Evolutionary conservation across 257 asterid species (phyloP).

Genomic region (Nicotiana knightiana): DNA sequence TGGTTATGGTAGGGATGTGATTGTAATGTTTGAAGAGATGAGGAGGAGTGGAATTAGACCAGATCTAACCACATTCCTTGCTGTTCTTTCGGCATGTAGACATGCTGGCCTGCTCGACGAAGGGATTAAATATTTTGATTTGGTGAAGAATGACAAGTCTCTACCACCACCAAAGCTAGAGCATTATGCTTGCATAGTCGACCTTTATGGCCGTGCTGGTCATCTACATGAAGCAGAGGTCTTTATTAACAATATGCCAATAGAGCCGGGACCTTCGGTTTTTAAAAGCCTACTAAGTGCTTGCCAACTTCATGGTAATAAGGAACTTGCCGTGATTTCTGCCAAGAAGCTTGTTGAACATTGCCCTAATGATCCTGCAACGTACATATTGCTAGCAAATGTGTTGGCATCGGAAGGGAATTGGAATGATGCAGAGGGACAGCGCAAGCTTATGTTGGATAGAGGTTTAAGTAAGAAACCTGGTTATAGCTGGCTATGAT

Average conservation of each 20-base stretch:
- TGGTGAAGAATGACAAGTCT: slow-evolving; percentile 35
- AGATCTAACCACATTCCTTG: slow-evolving; percentile 46
- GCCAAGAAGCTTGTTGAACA: slow-evolving; percentile 49
- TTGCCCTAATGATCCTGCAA: slow-evolving; percentile 52
- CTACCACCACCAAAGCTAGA: slow-evolving; percentile 37
- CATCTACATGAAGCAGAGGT: slow-evolving; percentile 48
- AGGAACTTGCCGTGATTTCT: slow-evolving; percentile 37
- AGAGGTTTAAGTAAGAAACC: slow-evolving; percentile 46
- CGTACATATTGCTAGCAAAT: slow-evolving; percentile 46
- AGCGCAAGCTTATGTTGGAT: slow-evolving; percentile 38
- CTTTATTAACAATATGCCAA: slow-evolving; percentile 45
- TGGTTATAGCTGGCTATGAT: slow-evolving; percentile 52
- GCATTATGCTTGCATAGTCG: slow-evolving; percentile 62
- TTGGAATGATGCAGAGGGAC: slow-evolving; percentile 50
- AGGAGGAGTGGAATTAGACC: slow-evolving; percentile 33
- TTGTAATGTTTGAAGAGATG: slow-evolving; percentile 53
- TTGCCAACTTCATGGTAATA: slow-evolving; percentile 46
- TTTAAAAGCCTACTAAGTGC: slow-evolving; percentile 50
- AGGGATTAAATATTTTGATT: slow-evolving; percentile 46
- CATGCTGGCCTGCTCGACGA: slow-evolving; percentile 53
- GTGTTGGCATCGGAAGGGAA: slow-evolving; percentile 53
- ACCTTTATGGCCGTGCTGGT: slow-evolving; percentile 60
- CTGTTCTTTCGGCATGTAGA: slow-evolving; percentile 52
- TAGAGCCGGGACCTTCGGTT: slow-evolving; percentile 38
- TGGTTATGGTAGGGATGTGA: slow-evolving; percentile 44